These are phyloP conservation scores for Dioscorea dumetorum DNA, from an alignment of 106 monocot species.

Conservation along the genomic window DNA sequence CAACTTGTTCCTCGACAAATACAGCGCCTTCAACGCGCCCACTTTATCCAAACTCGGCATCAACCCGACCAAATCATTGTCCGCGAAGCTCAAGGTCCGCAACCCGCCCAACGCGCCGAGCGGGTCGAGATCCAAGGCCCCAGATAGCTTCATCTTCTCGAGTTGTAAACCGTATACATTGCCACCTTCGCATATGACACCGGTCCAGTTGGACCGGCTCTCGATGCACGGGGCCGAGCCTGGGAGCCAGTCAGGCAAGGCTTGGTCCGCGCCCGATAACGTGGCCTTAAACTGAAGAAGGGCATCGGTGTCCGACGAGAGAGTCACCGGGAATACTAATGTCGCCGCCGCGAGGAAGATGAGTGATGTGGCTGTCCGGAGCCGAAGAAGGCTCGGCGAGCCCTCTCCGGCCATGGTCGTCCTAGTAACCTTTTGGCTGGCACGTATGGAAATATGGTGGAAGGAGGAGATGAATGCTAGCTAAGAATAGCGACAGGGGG, in stretches of 20 bases:
- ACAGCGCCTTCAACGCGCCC: slow-evolving; percentile 28
- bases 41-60: slow-evolving; percentile 42
- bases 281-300: slow-evolving; percentile 34
- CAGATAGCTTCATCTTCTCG: slow-evolving; percentile 53
- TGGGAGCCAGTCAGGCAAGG: slow-evolving; percentile 15
- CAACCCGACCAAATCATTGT: slow-evolving; percentile 61
- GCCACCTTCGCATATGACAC: slow-evolving; percentile 29
- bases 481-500: too few species aligned
- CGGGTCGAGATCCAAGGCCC: slow-evolving; percentile 25
- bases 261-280: slow-evolving; percentile 2
- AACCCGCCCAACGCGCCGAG: slow-evolving; percentile 27
- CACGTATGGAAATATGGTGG: too few species aligned
- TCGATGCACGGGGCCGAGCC: slow-evolving; percentile 25
- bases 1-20: slow-evolving; percentile 43
- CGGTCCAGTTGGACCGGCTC: slow-evolving; percentile 19
- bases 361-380: background rate
- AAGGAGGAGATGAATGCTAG: too few species aligned
- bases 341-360: background rate
- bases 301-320: slow-evolving; percentile 17
- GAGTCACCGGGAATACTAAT: background rate
- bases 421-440: too few species aligned
- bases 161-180: slow-evolving; percentile 33
- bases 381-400: slow-evolving; percentile 9
- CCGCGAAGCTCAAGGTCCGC: slow-evolving; percentile 61
- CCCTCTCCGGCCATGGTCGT: slow-evolving; percentile 17